Evolutionary conservation across 257 asterid species (phyloP).

Genomic region (Solanum sparsipilum): DNA sequence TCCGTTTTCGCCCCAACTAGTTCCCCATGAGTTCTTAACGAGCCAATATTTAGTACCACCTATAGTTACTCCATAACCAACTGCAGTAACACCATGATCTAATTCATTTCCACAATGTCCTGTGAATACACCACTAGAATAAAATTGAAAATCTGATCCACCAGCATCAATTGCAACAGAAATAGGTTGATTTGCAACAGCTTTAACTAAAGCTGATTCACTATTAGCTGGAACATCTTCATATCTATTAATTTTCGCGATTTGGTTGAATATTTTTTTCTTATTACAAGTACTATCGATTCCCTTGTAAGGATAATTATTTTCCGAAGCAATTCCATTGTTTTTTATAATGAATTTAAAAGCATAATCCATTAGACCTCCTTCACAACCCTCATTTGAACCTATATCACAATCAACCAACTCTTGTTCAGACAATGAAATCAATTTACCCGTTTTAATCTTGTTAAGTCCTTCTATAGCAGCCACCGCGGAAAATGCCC

Average conservation of each 20-base stretch:
- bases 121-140: conserved; percentile 17
- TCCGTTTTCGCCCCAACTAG: neutral
- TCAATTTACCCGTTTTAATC: conserved; percentile 8
- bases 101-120: conserved; percentile 28
- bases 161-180: neutral
- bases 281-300: neutral
- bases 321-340: conserved; percentile 20
- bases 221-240: conserved; percentile 24
- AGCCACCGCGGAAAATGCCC: conserved; percentile 29
- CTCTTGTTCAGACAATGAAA: conserved; percentile 12
- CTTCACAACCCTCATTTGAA: conserved; percentile 21
- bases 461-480: conserved; percentile 16
- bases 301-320: conserved; percentile 26
- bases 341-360: conserved; percentile 20
- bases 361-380: neutral
- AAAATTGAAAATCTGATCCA: conserved; percentile 1
- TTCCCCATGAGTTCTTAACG: neutral
- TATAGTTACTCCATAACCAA: conserved; percentile 16
- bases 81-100: conserved; percentile 31
- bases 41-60: conserved; percentile 26
- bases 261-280: too few species aligned
- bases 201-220: conserved; percentile 18
- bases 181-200: conserved; percentile 7
- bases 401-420: conserved; percentile 24
- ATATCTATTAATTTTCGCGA: neutral